A percentile compares a stretch with the other conserved stretches of the same genome.
Evolutionary conservation across 2,329 filamentous ascomycete genomes (phyloP).

Genomic region (Kalmusia sp.): DNA sequence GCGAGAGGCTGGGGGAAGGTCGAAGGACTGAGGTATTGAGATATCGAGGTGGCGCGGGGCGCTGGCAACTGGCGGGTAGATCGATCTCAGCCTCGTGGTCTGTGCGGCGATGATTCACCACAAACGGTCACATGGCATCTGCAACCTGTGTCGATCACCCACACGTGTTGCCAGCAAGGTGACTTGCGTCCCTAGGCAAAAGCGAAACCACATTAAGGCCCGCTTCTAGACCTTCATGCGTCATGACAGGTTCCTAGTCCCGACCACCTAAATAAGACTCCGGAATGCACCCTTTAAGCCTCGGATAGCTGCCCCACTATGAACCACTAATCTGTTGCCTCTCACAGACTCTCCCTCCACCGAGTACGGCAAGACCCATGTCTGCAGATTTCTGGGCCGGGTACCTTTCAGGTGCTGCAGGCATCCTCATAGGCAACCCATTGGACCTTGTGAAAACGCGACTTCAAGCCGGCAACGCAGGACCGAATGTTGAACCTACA

Average conservation of each 20-base stretch:
- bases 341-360: slow-evolving; percentile 9
- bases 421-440: slow-evolving; percentile 89
- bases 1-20: background rate
- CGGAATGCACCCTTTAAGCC: slow-evolving; percentile 3
- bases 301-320: slow-evolving; percentile 12
- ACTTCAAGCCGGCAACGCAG: slow-evolving; percentile 69
- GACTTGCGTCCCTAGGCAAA: background rate
- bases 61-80: too few species aligned
- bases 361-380: slow-evolving; percentile 58
- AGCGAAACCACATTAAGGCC: background rate
- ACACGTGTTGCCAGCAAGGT: background rate
- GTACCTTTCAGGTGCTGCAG: slow-evolving; percentile 83
- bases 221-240: background rate
- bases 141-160: background rate
- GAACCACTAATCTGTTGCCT: slow-evolving; percentile 15
- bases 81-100: slow-evolving; percentile 2
- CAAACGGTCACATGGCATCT: background rate
- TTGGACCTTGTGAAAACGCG: slow-evolving; percentile 82
- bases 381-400: slow-evolving; percentile 93
- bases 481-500: slow-evolving; percentile 12
- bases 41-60: too few species aligned
- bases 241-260: background rate
- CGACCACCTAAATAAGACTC: background rate
- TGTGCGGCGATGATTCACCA: slow-evolving; percentile 2
- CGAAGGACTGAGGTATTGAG: background rate